Evolutionary conservation across 148 eudicot genomes (phyloP).

Genomic region (Cornus florida): DNA sequence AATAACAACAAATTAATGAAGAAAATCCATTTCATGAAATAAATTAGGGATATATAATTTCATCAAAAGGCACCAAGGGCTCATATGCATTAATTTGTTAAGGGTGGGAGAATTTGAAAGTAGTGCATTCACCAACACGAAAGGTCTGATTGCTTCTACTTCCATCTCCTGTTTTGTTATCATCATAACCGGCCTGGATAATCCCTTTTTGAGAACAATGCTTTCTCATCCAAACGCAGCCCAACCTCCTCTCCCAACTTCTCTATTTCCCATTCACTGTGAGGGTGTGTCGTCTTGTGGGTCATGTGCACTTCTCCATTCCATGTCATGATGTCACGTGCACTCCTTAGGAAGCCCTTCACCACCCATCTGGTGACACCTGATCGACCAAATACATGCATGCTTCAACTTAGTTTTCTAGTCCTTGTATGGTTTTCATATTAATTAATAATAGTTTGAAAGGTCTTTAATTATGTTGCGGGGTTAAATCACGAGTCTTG

Average conservation of each 20-base stretch:
- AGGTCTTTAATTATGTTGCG: too few species aligned
- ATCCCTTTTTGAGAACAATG: constrained; percentile 4
- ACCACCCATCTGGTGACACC: constrained; percentile 23
- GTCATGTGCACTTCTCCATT: constrained; percentile 36
- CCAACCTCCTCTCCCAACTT: constrained; percentile 20
- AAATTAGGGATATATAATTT: too few species aligned
- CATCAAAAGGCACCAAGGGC: too few species aligned
- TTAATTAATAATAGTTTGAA: too few species aligned
- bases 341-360: constrained; percentile 27
- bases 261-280: constrained; percentile 27
- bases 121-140: constrained; percentile 27
- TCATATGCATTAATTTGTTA: too few species aligned
- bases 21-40: too few species aligned
- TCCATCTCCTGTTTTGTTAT: constrained; percentile 28
- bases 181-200: constrained; percentile 30
- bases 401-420: too few species aligned
- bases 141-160: constrained; percentile 9
- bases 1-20: too few species aligned
- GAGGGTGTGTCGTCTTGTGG: constrained; percentile 39
- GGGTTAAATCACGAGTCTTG: too few species aligned
- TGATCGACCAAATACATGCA: background rate
- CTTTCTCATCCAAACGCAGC: constrained; percentile 12
- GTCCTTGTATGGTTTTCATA: too few species aligned
- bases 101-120: constrained; percentile 15
- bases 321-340: constrained; percentile 16